phyloP scores from a whole-genome alignment of 2,329 filamentous ascomycete species.

The Tolypocladium inflatum region DNA sequence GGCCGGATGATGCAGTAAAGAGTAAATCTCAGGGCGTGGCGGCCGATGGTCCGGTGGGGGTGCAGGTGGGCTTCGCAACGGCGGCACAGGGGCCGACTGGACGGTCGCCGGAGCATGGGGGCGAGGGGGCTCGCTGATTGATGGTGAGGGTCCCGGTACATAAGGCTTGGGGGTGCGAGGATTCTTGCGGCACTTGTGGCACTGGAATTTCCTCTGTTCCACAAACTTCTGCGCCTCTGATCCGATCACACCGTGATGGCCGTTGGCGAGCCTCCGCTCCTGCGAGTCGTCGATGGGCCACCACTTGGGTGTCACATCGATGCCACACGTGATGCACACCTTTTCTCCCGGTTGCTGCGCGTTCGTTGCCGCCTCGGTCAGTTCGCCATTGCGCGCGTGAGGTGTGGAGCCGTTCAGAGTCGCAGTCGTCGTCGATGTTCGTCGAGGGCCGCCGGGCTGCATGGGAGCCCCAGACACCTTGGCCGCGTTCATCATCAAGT shows the following conservation, averaged over 20 bases:
- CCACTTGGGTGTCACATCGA: constrained; percentile 69
- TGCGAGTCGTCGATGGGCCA: constrained; percentile 48
- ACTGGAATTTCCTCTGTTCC: constrained; percentile 56
- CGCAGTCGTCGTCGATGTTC: constrained; percentile 41
- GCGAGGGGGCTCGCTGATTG: constrained; percentile 10
- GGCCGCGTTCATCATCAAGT: constrained; percentile 57
- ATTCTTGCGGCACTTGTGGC: constrained; percentile 61
- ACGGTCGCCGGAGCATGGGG: constrained; percentile 8
- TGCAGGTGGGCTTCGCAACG: constrained; percentile 18
- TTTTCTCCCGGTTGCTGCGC: constrained; percentile 35
- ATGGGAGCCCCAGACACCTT: constrained; percentile 35
- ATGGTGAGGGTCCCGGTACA: constrained; percentile 10
- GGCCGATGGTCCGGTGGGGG: constrained; percentile 14
- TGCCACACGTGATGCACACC: constrained; percentile 53
- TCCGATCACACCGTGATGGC: constrained; percentile 38
- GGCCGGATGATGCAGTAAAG: constrained; percentile 8
- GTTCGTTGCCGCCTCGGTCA: constrained; percentile 14
- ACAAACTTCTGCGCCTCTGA: constrained; percentile 50
- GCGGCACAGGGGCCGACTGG: constrained; percentile 10
- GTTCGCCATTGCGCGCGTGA: constrained; percentile 15
- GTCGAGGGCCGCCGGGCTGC: constrained; percentile 32
- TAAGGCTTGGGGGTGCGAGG: constrained; percentile 33
- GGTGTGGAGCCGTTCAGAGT: constrained; percentile 10
- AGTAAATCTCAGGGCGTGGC: constrained; percentile 9
- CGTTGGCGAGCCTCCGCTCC: constrained; percentile 43